A percentile compares a stretch with the other conserved stretches of the same genome.
Evolutionary conservation across 768 basidiomycete species (phyloP).

Genomic region (Tulasnella sp.): DNA sequence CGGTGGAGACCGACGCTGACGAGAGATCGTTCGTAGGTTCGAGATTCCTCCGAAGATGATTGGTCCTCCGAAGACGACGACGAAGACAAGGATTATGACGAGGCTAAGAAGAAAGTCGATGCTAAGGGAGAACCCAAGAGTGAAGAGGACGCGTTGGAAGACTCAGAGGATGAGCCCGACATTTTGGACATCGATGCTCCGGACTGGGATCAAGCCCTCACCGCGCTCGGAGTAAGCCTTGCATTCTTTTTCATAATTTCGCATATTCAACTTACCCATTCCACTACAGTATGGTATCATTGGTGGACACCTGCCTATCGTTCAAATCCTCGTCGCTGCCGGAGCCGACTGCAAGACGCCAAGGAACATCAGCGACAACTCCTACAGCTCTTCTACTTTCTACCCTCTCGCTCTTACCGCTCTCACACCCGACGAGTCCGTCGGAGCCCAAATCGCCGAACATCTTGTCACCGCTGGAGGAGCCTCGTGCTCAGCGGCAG

Average conservation of each 20-base stretch:
- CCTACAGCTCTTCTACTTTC: conserved; percentile 22
- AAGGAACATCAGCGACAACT: conserved; percentile 35
- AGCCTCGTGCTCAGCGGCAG: conserved; percentile 35
- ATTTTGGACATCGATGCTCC: neutral
- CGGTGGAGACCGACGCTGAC: too few species aligned
- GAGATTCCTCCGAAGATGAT: too few species aligned
- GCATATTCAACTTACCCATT: neutral
- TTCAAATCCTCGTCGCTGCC: conserved; percentile 47
- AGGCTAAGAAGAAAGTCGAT: conserved; percentile 38
- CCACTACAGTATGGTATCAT: conserved; percentile 31
- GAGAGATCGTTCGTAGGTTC: too few species aligned
- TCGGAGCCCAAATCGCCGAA: conserved; percentile 33
- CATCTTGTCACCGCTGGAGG: conserved; percentile 34
- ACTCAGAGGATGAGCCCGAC: neutral
- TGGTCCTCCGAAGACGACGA: too few species aligned
- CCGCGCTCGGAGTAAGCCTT: neutral
- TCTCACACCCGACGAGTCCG: conserved; percentile 31
- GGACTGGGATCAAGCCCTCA: neutral
- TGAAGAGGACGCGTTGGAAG: neutral
- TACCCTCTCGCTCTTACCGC: conserved; percentile 37
- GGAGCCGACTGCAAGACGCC: conserved; percentile 47
- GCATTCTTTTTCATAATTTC: neutral
- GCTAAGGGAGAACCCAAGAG: conserved; percentile 7
- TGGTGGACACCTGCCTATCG: conserved; percentile 43
- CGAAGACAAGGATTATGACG: conserved; percentile 35